Percentiles rank a stretch among this genome's conserved stretches.
Evolutionary conservation across 1,284 basidiomycete species (phyloP).

Genomic region (Puccinia hordei): DNA sequence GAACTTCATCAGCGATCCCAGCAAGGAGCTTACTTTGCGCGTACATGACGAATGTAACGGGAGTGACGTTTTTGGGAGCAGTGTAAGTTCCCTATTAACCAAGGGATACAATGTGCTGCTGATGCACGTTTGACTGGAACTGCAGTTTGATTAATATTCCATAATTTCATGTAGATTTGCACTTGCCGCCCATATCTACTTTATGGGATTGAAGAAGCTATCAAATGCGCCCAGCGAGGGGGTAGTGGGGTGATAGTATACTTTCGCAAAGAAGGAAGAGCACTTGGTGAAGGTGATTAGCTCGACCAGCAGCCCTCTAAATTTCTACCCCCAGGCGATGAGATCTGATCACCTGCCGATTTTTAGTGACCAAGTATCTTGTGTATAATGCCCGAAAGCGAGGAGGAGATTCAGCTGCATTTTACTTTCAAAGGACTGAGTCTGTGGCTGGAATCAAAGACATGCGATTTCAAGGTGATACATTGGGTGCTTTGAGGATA

Average conservation of each 20-base stretch:
- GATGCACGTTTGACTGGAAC: constrained; percentile 76
- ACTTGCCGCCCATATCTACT: constrained; percentile 71
- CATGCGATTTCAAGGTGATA: constrained; percentile 77
- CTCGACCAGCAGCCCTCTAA: constrained; percentile 54
- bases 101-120: neutral
- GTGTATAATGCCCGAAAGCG: constrained; percentile 95
- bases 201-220: constrained; percentile 90
- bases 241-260: constrained; percentile 92
- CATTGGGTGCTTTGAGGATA: neutral
- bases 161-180: constrained; percentile 22
- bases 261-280: constrained; percentile 90
- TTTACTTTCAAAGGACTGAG: constrained; percentile 92
- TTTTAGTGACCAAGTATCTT: constrained; percentile 66
- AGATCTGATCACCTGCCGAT: neutral
- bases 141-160: neutral
- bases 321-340: constrained; percentile 52
- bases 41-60: constrained; percentile 87
- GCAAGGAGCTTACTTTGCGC: constrained; percentile 83
- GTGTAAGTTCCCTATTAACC: neutral
- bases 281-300: constrained; percentile 74
- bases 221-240: constrained; percentile 79
- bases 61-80: constrained; percentile 59
- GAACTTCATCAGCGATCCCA: constrained; percentile 73
- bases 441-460: constrained; percentile 92
- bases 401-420: constrained; percentile 84